Evolutionary conservation across 805 yeast species (phyloP).

Genomic region (Candida germanica): DNA sequence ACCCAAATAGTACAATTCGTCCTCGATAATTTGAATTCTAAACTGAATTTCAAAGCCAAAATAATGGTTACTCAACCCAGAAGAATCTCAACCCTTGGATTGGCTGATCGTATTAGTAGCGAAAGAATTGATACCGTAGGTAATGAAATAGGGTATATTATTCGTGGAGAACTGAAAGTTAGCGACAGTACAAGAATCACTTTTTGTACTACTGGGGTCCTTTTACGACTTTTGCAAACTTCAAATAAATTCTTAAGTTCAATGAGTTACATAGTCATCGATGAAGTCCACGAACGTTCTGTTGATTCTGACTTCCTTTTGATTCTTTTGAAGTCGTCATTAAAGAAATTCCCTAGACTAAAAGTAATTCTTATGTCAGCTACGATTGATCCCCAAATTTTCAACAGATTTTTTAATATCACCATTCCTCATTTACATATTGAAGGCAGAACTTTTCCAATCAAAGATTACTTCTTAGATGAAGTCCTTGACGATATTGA

Average conservation of each 20-base stretch:
- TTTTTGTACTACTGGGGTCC: constrained; percentile 90
- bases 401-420: constrained; percentile 60
- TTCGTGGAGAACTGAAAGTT: constrained; percentile 83
- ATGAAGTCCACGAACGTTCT: constrained; percentile 96
- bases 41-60: constrained; percentile 49
- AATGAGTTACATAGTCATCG: constrained; percentile 73
- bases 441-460: constrained; percentile 93
- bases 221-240: constrained; percentile 75
- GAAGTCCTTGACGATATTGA: constrained; percentile 55
- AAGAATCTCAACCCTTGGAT: constrained; percentile 90
- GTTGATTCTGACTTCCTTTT: constrained; percentile 84
- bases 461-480: constrained; percentile 71
- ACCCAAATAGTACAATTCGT: constrained; percentile 92
- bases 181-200: constrained; percentile 62
- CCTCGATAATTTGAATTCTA: constrained; percentile 57
- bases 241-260: constrained; percentile 43
- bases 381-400: constrained; percentile 72
- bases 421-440: constrained; percentile 68
- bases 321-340: constrained; percentile 66
- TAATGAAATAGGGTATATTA: constrained; percentile 80
- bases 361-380: constrained; percentile 90
- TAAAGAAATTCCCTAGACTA: constrained; percentile 49
- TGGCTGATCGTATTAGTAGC: constrained; percentile 87
- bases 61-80: constrained; percentile 94
- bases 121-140: constrained; percentile 70